phyloP scores from a whole-genome alignment of 805 yeast genomes.

The Kodamaea laetipori region DNA sequence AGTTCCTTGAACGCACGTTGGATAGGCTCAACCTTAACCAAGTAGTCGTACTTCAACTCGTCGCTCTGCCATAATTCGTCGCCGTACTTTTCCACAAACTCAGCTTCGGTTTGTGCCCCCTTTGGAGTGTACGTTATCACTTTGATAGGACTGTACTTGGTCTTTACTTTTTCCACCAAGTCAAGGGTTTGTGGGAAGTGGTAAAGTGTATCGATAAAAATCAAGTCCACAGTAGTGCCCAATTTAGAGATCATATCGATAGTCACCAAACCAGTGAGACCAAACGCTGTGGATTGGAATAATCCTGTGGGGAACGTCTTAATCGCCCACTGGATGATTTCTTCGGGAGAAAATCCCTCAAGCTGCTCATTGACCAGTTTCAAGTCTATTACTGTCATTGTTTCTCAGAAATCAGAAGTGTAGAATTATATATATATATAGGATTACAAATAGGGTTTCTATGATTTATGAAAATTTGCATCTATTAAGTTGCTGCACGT shows the following conservation, averaged over 20 bases:
- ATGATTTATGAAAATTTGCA: neutral
- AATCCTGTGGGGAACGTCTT: slow-evolving; percentile 73
- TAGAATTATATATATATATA: neutral
- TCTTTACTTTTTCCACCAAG: slow-evolving; percentile 59
- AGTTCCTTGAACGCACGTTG: slow-evolving; percentile 78
- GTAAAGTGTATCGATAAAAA: slow-evolving; percentile 86
- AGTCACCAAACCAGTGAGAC: slow-evolving; percentile 87
- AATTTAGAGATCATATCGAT: slow-evolving; percentile 75
- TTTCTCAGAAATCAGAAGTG: neutral
- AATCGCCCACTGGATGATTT: slow-evolving; percentile 79
- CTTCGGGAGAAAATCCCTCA: slow-evolving; percentile 60
- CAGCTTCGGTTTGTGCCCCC: slow-evolving; percentile 55
- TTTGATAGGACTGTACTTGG: slow-evolving; percentile 51
- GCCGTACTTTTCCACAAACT: slow-evolving; percentile 71
- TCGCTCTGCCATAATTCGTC: slow-evolving; percentile 80
- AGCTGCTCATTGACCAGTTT: slow-evolving; percentile 67
- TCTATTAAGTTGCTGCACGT: slow-evolving; percentile 1
- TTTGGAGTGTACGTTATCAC: slow-evolving; percentile 71
- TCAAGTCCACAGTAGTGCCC: slow-evolving; percentile 60
- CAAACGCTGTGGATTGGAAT: slow-evolving; percentile 93
- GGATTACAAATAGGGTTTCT: neutral
- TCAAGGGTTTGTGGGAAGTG: slow-evolving; percentile 94
- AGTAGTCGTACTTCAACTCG: slow-evolving; percentile 77
- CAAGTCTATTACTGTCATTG: slow-evolving; percentile 37
- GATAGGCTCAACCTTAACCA: slow-evolving; percentile 92